Conservation (phyloP, 2,329 filamentous ascomycete genomes). For the Ophiostoma pallidulum region DNA sequence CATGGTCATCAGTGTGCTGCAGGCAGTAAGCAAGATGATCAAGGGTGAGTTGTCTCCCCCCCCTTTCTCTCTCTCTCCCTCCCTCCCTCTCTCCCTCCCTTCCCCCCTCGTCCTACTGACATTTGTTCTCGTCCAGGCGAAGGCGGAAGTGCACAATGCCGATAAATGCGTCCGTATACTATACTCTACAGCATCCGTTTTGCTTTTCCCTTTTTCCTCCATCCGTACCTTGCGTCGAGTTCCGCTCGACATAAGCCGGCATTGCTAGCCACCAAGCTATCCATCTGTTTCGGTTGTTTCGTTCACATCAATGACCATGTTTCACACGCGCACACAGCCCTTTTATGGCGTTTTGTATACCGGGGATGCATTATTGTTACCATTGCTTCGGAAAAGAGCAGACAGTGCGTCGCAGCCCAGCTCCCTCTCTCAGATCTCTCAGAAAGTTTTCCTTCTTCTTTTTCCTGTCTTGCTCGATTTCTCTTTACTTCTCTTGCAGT, state of each 20-base stretch:
- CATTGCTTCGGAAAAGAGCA: too few relatives aligned
- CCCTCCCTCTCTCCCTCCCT: background rate
- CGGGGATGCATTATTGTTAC: too few relatives aligned
- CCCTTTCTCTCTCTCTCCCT: background rate
- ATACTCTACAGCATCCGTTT: background rate
- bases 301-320: too few relatives aligned
- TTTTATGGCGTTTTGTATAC: too few relatives aligned
- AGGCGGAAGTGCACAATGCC: slow-evolving; percentile 11
- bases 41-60: slow-evolving; percentile 26
- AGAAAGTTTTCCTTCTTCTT: slow-evolving; percentile 4
- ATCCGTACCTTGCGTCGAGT: background rate
- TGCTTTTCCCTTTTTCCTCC: background rate
- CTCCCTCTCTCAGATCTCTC: too few relatives aligned
- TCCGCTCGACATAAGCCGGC: too few relatives aligned
- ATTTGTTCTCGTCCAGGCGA: too few relatives aligned
- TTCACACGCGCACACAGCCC: too few relatives aligned
- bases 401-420: too few relatives aligned
- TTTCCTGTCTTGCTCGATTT: background rate
- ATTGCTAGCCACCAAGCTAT: too few relatives aligned
- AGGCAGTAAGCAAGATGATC: slow-evolving; percentile 61
- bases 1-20: slow-evolving; percentile 70
- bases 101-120: too few relatives aligned
- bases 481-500: background rate
- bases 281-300: too few relatives aligned
- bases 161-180: slow-evolving; percentile 6